These are phyloP conservation scores for Centaurea solstitialis DNA, from an alignment of 129 eudicot genomes.

Conservation along the genomic window DNA sequence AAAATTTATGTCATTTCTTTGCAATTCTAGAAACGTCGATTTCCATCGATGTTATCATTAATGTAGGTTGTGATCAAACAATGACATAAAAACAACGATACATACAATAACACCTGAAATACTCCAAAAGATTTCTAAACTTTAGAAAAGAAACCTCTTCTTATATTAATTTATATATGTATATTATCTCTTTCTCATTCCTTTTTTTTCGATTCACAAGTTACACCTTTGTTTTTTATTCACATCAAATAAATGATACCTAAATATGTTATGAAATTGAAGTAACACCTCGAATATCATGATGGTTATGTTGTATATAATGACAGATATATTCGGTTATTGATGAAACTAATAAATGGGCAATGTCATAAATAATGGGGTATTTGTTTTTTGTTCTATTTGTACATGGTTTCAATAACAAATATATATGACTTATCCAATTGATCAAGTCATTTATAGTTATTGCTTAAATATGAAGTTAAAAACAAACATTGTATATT, in stretches of 20 bases:
- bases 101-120: slow-evolving; percentile 1
- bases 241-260: background rate
- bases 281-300: background rate
- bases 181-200: background rate
- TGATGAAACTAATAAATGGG: background rate
- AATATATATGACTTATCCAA: background rate
- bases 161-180: background rate
- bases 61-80: slow-evolving; percentile 27
- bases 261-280: background rate
- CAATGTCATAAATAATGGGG: background rate
- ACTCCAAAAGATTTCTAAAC: background rate
- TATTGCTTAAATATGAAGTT: background rate
- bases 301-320: background rate
- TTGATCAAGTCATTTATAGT: background rate
- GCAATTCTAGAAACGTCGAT: background rate
- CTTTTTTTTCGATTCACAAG: background rate
- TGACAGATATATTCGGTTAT: background rate
- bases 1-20: background rate
- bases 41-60: slow-evolving; percentile 25
- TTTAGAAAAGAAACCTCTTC: background rate
- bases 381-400: background rate
- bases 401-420: background rate
- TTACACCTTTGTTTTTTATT: background rate
- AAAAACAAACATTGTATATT: background rate
- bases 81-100: slow-evolving; percentile 3